Evolutionary conservation across 768 basidiomycete species (phyloP), one percentile per base, ranked within the genome.

Genomic region (Boletus rufocinnamomeus): DNA sequence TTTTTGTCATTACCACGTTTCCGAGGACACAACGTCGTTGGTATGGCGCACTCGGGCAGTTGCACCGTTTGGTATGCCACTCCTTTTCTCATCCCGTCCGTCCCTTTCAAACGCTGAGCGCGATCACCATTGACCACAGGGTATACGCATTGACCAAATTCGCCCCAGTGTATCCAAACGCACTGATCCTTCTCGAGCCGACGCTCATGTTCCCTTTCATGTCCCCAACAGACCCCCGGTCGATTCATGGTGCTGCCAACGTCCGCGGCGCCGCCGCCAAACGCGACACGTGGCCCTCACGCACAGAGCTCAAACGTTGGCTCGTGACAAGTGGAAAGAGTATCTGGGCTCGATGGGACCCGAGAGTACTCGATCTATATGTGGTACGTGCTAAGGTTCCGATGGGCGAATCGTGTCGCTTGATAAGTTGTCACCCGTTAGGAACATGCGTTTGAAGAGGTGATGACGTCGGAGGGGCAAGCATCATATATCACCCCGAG

Each of bases 201-300:
- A 74, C 72, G 2, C 28, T 72, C 54, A 70, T 72, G 72, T 74
- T 72, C 40, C 72, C 70, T 25, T 54, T 27, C 16, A 59, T 72
- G 56, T 60, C 71, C 1, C 60, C 72, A 6, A 60, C 59, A 1
- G 71, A 72, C 38, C 64, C 63, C 3, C 72, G 72, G n/a, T 58
- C 54, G 3, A 55, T 69, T n/a, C 72, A 67, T 19, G 71, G 72
- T 6, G 65, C 67, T 5, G 64, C 72, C 41, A 72, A 72, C 30
- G 67, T 74, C 17, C 68, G 68, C 3, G 71, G 67, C 4, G 69
- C 68, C 6, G 61, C 57, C 4, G 55, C 54, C 13, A 72, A 70
- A 52, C 72, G 64, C 3, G 69, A 72, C n/a, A 57, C 17, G 4
- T 72, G 72, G 72, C 2, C 52, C 5, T 65, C 64, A 16, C 73